Evolutionary conservation across 345 rosid species (phyloP).

Genomic region (Moringa oleifera): DNA sequence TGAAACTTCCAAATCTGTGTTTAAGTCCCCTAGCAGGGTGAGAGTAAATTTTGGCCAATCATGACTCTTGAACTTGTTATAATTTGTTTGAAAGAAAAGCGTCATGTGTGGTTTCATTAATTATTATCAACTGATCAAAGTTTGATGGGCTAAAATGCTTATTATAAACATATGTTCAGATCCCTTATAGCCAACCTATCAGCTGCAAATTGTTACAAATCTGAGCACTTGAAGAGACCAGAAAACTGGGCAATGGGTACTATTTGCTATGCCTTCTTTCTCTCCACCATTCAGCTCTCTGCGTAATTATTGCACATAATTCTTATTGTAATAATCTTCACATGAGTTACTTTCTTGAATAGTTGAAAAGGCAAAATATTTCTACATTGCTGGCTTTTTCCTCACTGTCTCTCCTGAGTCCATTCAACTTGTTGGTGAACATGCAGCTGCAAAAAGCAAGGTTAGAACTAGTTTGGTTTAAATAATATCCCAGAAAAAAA

Average conservation of each 20-base stretch:
- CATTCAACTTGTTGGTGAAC: slow-evolving; percentile 84
- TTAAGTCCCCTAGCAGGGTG: too few relatives aligned
- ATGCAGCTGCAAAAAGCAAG: slow-evolving; percentile 90
- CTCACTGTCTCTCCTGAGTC: slow-evolving; percentile 94
- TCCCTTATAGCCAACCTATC: slow-evolving; percentile 85
- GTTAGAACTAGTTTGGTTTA: too few relatives aligned
- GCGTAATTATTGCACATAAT: too few relatives aligned
- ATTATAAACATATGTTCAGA: slow-evolving; percentile 24
- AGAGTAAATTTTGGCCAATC: too few relatives aligned
- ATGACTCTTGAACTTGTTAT: too few relatives aligned
- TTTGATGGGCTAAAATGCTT: neutral
- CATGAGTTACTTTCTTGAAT: slow-evolving; percentile 4
- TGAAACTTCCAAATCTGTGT: too few relatives aligned
- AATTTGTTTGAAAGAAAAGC: too few relatives aligned
- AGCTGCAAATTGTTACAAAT: slow-evolving; percentile 93
- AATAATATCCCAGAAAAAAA: too few relatives aligned
- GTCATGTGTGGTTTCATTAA: too few relatives aligned
- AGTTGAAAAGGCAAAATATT: slow-evolving; percentile 92
- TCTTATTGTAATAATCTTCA: too few relatives aligned
- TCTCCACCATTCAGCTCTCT: too few relatives aligned
- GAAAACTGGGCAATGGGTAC: slow-evolving; percentile 95
- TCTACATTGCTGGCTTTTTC: slow-evolving; percentile 93
- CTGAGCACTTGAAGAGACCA: slow-evolving; percentile 81
- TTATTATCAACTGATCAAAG: neutral
- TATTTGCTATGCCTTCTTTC: slow-evolving; percentile 2